Conservation (phyloP, 257 asterid species). For the Penstemon newberryi region DNA sequence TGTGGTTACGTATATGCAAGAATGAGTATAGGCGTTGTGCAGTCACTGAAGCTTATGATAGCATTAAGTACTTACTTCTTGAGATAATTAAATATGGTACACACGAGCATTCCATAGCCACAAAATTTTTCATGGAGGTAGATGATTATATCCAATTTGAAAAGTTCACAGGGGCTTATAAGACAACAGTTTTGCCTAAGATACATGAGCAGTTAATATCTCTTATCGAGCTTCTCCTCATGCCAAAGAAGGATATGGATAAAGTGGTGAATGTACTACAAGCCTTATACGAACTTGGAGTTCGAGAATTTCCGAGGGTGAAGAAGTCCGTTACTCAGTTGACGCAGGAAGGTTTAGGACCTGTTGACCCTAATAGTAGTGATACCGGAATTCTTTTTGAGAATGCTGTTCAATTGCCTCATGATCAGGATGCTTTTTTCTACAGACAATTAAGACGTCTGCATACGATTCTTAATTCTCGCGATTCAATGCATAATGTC, state of each 20-base stretch:
- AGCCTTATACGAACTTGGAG: conserved; percentile 76
- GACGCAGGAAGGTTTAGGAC: conserved; percentile 73
- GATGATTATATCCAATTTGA: conserved; percentile 50
- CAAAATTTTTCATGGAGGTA: conserved; percentile 59
- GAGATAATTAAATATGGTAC: conserved; percentile 63
- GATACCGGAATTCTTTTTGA: conserved; percentile 58
- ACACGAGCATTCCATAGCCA: conserved; percentile 67
- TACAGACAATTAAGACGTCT: conserved; percentile 74
- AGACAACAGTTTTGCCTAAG: conserved; percentile 47
- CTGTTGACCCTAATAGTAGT: conserved; percentile 32
- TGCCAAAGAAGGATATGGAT: conserved; percentile 49
- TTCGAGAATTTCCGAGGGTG: conserved; percentile 65
- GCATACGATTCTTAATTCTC: conserved; percentile 69
- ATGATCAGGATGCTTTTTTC: conserved; percentile 56
- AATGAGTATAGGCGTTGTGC: conserved; percentile 88
- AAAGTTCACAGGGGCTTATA: conserved; percentile 63
- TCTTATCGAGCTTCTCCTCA: conserved; percentile 61
- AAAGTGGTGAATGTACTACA: conserved; percentile 69
- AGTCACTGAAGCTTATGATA: conserved; percentile 80
- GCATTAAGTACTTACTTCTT: conserved; percentile 71
- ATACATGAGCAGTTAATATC: conserved; percentile 58
- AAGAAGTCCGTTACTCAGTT: conserved; percentile 58
- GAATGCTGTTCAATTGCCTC: conserved; percentile 64
- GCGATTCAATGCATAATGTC: conserved; percentile 78
- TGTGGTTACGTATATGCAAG: conserved; percentile 81